Percentiles rank a stretch among this genome's conserved stretches.
These are phyloP conservation scores for Didymella arachidicola DNA, from an alignment of 2,329 filamentous ascomycete genomes.

Conservation along the genomic window DNA sequence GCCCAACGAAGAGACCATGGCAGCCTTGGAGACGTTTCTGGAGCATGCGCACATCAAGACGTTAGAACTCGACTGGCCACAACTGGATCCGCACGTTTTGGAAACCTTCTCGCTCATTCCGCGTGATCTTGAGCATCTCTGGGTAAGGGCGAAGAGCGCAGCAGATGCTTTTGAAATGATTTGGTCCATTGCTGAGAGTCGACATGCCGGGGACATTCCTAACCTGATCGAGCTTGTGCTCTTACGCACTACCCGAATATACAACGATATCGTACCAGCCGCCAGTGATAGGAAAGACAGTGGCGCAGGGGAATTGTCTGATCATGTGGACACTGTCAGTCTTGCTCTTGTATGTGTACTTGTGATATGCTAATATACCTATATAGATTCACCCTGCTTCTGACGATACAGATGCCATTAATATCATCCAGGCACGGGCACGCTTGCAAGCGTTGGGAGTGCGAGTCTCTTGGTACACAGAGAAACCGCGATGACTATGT, in stretches of 20 bases:
- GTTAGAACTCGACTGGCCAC: slow-evolving; percentile 41
- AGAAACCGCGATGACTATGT: slow-evolving; percentile 5
- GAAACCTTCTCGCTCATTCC: slow-evolving; percentile 24
- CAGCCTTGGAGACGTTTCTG: slow-evolving; percentile 31
- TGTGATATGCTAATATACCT: slow-evolving; percentile 2
- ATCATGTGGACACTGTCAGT: slow-evolving; percentile 4
- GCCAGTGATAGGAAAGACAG: slow-evolving; percentile 9
- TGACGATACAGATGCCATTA: slow-evolving; percentile 9
- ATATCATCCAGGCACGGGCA: slow-evolving; percentile 19
- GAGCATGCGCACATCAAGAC: slow-evolving; percentile 22
- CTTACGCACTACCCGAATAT: slow-evolving; percentile 21
- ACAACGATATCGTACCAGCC: not conserved
- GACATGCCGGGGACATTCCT: slow-evolving; percentile 17
- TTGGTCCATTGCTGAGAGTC: slow-evolving; percentile 20
- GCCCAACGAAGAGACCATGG: slow-evolving; percentile 27
- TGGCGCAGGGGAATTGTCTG: slow-evolving; percentile 1
- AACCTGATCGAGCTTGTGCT: slow-evolving; percentile 31
- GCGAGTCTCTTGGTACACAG: slow-evolving; percentile 33
- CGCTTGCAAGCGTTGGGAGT: slow-evolving; percentile 27
- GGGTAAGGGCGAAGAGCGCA: slow-evolving; percentile 27
- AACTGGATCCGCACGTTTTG: slow-evolving; percentile 27
- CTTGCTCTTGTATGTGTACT: not conserved
- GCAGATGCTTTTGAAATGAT: slow-evolving; percentile 28
- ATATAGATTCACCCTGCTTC: slow-evolving; percentile 9
- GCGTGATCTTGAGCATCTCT: slow-evolving; percentile 24